phyloP scores from a whole-genome alignment of 371 early-diverging fungal genomes.

The Mucor indicus region DNA sequence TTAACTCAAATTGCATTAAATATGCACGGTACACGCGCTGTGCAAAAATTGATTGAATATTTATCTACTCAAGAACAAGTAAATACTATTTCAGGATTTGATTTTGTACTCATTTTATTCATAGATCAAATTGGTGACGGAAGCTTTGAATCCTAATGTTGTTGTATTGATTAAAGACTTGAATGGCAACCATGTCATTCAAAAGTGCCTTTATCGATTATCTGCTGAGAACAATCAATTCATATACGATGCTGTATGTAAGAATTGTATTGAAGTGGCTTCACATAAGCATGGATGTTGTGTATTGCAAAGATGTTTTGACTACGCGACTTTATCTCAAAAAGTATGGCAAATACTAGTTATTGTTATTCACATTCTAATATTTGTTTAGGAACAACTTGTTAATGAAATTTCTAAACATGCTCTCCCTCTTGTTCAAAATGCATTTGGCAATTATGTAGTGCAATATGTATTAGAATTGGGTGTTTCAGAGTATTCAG shows the following conservation, averaged over 20 bases:
- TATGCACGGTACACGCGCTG: slow-evolving; percentile 97
- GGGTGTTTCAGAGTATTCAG: slow-evolving; percentile 62
- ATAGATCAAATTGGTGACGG: slow-evolving; percentile 67
- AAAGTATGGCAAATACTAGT: slow-evolving; percentile 29
- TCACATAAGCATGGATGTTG: slow-evolving; percentile 98
- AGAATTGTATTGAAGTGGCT: slow-evolving; percentile 84
- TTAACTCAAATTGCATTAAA: slow-evolving; percentile 82
- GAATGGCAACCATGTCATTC: slow-evolving; percentile 98
- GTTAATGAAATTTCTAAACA: slow-evolving; percentile 74
- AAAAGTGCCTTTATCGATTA: slow-evolving; percentile 88
- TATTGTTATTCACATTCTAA: background rate
- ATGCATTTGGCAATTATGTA: slow-evolving; percentile 98
- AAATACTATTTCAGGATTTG: no score
- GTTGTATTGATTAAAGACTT: slow-evolving; percentile 90
- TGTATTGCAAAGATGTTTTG: slow-evolving; percentile 95
- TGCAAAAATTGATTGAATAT: slow-evolving; percentile 92
- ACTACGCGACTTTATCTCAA: slow-evolving; percentile 73
- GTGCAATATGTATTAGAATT: slow-evolving; percentile 95
- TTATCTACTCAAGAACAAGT: slow-evolving; percentile 64
- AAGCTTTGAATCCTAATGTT: slow-evolving; percentile 73
- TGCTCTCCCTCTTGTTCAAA: slow-evolving; percentile 80
- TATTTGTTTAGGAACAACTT: slow-evolving; percentile 49
- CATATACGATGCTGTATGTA: slow-evolving; percentile 84
- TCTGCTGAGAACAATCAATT: slow-evolving; percentile 79
- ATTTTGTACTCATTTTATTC: no score